Evolutionary conservation across 306 rosid genomes (phyloP).

Genomic region (Macrotyloma uniflorum): DNA sequence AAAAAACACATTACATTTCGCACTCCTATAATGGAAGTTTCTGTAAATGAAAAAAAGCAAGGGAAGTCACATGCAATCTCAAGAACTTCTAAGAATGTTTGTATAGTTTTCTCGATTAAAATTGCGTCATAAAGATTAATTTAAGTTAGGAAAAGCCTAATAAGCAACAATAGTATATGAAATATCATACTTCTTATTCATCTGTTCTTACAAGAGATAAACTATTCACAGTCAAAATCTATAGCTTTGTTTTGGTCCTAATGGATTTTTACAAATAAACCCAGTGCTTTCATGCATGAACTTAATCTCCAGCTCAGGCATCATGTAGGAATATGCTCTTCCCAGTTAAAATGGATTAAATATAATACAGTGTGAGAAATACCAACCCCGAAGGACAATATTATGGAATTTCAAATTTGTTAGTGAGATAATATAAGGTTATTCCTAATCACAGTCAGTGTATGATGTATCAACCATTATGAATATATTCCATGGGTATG

Average conservation of each 20-base stretch:
- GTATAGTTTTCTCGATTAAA: not conserved
- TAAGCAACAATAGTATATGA: not conserved
- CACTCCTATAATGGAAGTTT: not conserved
- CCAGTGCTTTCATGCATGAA: not conserved
- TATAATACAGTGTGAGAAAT: not conserved
- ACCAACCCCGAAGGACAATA: not conserved
- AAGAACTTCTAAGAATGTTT: not conserved
- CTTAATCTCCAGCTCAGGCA: conserved; percentile 1
- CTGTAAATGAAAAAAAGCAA: not conserved
- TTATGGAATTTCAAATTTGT: conserved; percentile 6
- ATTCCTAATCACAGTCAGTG: conserved; percentile 20
- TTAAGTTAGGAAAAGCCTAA: not conserved
- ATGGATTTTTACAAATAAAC: not conserved
- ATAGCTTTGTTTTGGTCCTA: not conserved
- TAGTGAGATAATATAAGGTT: conserved; percentile 3
- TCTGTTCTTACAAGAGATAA: not conserved
- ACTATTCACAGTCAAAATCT: not conserved
- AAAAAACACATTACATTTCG: too few species aligned
- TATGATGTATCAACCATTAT: not conserved
- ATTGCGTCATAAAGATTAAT: not conserved
- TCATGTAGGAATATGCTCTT: not conserved
- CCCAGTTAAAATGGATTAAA: not conserved
- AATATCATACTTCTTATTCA: not conserved
- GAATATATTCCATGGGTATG: conserved; percentile 4
- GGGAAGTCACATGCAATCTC: not conserved